Conservation (phyloP, 2,329 filamentous ascomycete species). For the Botrytis porri region DNA sequence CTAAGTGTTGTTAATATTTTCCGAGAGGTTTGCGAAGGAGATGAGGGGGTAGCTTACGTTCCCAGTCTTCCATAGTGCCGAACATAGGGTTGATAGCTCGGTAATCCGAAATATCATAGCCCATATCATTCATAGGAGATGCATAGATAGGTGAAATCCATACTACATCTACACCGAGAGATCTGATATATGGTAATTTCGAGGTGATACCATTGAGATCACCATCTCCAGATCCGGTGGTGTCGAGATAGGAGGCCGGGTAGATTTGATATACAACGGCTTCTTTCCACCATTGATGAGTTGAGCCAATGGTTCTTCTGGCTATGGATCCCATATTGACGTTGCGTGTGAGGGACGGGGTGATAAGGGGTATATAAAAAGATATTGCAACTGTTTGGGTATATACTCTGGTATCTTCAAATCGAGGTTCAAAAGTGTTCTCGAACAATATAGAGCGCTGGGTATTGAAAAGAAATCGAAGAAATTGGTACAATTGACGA, state of each 20-base stretch:
- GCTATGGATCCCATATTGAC: conserved; percentile 3
- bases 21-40: accelerated
- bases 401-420: not conserved
- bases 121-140: conserved; percentile 66
- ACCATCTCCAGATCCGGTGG: conserved; percentile 57
- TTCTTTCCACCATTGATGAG: conserved; percentile 42
- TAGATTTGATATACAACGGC: conserved; percentile 55
- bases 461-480: not conserved
- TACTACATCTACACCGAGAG: conserved; percentile 60
- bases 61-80: conserved; percentile 64
- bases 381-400: not conserved
- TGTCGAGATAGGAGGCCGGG: conserved; percentile 56
- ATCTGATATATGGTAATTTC: conserved; percentile 59
- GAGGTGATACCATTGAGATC: conserved; percentile 62
- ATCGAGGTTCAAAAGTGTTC: not conserved
- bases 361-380: not conserved
- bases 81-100: conserved; percentile 63
- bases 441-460: not conserved
- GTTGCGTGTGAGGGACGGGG: too few species aligned
- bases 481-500: not conserved
- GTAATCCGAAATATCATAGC: conserved; percentile 71
- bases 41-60: conserved; percentile 38
- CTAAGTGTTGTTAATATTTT: not conserved
- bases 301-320: conserved; percentile 8
- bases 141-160: conserved; percentile 68